Base-by-base conservation (phyloP, 331 rosid species). In the Rhamnella rubrinervis region DNA sequence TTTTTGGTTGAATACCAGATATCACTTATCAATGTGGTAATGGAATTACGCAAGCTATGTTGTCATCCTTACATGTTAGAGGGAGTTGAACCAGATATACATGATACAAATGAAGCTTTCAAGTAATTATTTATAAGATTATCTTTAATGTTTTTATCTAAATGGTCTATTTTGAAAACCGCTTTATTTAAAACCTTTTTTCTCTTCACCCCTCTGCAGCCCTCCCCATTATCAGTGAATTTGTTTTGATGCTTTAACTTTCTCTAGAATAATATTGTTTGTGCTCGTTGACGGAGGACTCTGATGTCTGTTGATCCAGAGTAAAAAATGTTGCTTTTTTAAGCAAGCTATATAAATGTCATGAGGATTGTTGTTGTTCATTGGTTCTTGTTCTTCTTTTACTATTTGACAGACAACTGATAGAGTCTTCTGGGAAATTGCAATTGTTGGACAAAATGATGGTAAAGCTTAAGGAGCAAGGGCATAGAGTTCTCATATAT, bases 21-120 rank as follows among this genome's bases (percentile, higher is more conserved):
- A 73, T 91, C 98, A 68, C 95, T 95, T 74, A 91, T 89, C 84
- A 95, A 95, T 61, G 98, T 95, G 84, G 99, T 95, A 10, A 95
- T 95, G 99, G 96, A 95, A 79, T 81, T 95, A 78, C 91, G 99
- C 61, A 95, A 91, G 86, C 99, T 95, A 67, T 95, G 99, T 76
- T 95, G 99, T 79, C 99, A 95, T 81, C 74, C 99, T 70, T 89
- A 87, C 81, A 91, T 95, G 97, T 84, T 95, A 70, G 99, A 91
- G 80, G 99, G 99, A 74, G 99, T 95, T 66, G 99, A 95, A 79
- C 97, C 97, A 47, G 96, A 87, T 59, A 91, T 91, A 71, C 85
- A 81, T 17, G 98, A 95, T 75, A 59, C 91, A 44, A 88, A 83
- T 69, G 98, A 95, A 75, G 64, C 97, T 51, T 79, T 12, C 81